Conservation (phyloP, 129 eudicot genomes). For the Flaveria sonorensis region DNA sequence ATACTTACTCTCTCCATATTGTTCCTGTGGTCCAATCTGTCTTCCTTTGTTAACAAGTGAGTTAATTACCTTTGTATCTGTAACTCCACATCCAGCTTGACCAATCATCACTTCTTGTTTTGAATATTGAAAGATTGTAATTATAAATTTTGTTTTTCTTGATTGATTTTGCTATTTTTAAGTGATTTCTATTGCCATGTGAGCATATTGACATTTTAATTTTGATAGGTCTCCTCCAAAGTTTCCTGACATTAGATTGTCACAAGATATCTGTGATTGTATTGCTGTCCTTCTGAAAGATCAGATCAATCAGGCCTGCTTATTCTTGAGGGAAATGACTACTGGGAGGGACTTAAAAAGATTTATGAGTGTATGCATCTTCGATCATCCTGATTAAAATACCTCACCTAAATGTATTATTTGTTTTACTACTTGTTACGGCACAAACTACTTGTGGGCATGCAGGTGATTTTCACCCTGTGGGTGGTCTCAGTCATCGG, state of each 20-base stretch:
- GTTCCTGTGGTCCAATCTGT: slow-evolving; percentile 83
- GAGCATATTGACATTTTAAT: background rate
- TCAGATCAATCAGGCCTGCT: slow-evolving; percentile 44
- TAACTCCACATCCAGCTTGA: background rate
- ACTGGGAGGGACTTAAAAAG: slow-evolving; percentile 70
- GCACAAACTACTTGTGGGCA: slow-evolving; percentile 10
- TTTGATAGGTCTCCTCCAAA: slow-evolving; percentile 55
- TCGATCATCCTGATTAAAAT: background rate
- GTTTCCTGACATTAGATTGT: slow-evolving; percentile 60
- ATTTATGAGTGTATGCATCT: slow-evolving; percentile 52
- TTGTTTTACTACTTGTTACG: slow-evolving; percentile 9
- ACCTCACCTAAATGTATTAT: background rate
- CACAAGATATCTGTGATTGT: slow-evolving; percentile 51
- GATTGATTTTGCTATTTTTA: background rate
- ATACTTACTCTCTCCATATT: slow-evolving; percentile 63
- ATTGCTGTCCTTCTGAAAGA: slow-evolving; percentile 51
- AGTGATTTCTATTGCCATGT: background rate
- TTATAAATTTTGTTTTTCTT: background rate
- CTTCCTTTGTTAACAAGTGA: slow-evolving; percentile 74
- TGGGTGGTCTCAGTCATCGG: slow-evolving; percentile 72
- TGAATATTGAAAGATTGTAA: background rate
- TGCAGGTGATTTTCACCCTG: slow-evolving; percentile 63
- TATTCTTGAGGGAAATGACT: slow-evolving; percentile 53
- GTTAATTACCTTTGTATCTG: slow-evolving; percentile 31
- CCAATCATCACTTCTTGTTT: background rate